Evolutionary conservation across 352 stramenopile genomes (phyloP).

Genomic region (Phytopythium kandeliae): DNA sequence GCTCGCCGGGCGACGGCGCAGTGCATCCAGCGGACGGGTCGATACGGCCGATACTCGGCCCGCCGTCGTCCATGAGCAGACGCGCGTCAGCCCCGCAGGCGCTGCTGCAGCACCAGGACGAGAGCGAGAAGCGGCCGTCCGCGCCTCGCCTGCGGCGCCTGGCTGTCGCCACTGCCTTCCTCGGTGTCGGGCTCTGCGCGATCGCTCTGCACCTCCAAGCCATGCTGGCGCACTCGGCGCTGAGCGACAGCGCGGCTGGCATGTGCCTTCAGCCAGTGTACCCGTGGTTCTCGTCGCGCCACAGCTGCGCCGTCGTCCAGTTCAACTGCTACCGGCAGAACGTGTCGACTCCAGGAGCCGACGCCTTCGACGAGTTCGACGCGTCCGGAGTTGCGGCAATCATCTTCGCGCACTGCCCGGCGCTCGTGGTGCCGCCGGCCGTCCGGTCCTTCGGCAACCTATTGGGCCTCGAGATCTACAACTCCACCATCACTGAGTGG

Average conservation of each 20-base stretch:
- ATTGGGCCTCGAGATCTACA: constrained; percentile 49
- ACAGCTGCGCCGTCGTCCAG: constrained; percentile 27
- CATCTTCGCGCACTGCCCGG: constrained; percentile 43
- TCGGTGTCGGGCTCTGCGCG: neutral
- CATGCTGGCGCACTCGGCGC: neutral
- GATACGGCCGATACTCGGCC: too few species aligned
- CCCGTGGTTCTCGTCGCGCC: constrained; percentile 31
- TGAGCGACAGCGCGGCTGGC: neutral
- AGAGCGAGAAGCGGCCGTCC: too few species aligned
- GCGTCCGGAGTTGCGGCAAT: constrained; percentile 14
- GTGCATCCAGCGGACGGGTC: neutral
- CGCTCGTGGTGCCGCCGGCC: constrained; percentile 21
- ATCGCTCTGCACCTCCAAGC: neutral
- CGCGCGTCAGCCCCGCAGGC: too few species aligned
- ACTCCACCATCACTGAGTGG: constrained; percentile 42
- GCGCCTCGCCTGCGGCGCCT: neutral
- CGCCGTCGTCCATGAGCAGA: too few species aligned
- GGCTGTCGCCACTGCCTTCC: neutral
- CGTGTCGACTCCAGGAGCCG: constrained; percentile 3
- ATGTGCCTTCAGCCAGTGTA: constrained; percentile 25
- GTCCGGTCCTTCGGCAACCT: constrained; percentile 32
- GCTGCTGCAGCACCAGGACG: too few species aligned
- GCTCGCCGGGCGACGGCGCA: neutral
- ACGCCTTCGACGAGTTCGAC: constrained; percentile 14
- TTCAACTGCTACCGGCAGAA: constrained; percentile 26